Evolutionary conservation across 2,329 filamentous ascomycete species (phyloP), one percentile per base, ranked within the genome.

Genomic region (Erysiphe pulchra): DNA sequence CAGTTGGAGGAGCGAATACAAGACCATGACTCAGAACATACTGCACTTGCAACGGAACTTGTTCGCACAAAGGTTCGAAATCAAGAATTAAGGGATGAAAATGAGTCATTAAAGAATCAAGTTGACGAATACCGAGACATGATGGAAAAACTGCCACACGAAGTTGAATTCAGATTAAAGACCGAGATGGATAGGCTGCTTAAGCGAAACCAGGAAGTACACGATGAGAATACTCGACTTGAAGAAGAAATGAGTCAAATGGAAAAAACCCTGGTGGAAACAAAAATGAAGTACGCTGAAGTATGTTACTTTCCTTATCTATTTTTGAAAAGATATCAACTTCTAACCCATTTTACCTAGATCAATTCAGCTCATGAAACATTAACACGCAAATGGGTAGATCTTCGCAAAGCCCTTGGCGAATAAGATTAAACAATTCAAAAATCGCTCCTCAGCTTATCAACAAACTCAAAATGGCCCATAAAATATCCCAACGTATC

Each of bases 211-310:
- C 73, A 80, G 50, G 84, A 92, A 56, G 86, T 95, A 8, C 86
- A 95, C 56, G 85, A 92, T 54, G 84, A 93, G 64, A 98, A 95
- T 57, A 71, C 80, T 49, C 73, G 70, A 47, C 65, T 98, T 53
- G 86, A 94, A 62, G 87, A 92, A 58, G 82, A 90, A 56, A 72
- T 93, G 70, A 70, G 74, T 5, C 85, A 94, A 54, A 81, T 95
- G 66, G 90, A 95, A 66, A 81, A 86, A 61, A 77, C 85, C 60
- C 66, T 98, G 52, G 87, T 98, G 50, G 75, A 79, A 58, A 90
- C 85, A 1, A 98, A 98, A 70, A 80, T 98, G 81, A 74, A 75
- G 56, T 85, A 86, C 65, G 90, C 90, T 46, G 84, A 94, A 77
- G 87, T 93, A 69, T 67, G 77, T 66, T n/a, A 45, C 40, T 14